These are phyloP conservation scores for Jackrogersella minutella DNA, from an alignment of 495 filamentous ascomycete species.

Conservation along the genomic window DNA sequence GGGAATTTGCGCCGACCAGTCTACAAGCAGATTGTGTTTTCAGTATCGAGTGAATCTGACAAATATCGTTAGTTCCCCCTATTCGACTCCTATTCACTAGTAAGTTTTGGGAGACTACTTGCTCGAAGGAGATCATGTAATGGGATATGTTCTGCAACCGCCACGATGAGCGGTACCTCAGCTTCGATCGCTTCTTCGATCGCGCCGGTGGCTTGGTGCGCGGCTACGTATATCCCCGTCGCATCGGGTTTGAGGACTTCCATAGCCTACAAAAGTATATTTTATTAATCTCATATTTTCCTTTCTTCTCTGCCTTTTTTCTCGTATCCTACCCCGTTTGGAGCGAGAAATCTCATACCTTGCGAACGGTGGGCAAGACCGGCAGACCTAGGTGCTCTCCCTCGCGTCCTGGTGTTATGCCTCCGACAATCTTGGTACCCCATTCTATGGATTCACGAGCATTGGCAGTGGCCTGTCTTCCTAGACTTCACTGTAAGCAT, in stretches of 20 bases:
- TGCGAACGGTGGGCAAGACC: conserved; percentile 75
- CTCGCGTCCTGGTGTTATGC: conserved; percentile 78
- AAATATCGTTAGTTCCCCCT: no score
- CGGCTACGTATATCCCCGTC: conserved; percentile 86
- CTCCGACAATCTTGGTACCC: conserved; percentile 89
- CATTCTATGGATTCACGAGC: conserved; percentile 82
- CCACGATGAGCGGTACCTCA: conserved; percentile 85
- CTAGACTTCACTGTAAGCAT: conserved; percentile 33
- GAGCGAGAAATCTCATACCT: conserved; percentile 50
- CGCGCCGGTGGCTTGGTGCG: conserved; percentile 75
- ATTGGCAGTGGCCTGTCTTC: conserved; percentile 75
- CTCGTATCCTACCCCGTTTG: not conserved
- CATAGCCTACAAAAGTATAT: conserved; percentile 63
- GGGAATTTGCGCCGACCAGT: conserved; percentile 85
- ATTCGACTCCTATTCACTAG: no score
- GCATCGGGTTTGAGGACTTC: conserved; percentile 80
- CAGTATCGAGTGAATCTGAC: conserved; percentile 75
- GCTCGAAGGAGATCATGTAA: conserved; percentile 85
- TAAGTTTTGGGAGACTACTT: conserved; percentile 41
- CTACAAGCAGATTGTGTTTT: conserved; percentile 81
- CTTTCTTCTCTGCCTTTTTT: not conserved
- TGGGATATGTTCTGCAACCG: conserved; percentile 91
- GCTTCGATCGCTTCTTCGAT: conserved; percentile 92
- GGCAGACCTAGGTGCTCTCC: conserved; percentile 84
- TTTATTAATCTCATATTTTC: not conserved